Evolutionary conservation across 164 flowering plant species (phyloP).

Genomic region (Magnolia sinica): DNA sequence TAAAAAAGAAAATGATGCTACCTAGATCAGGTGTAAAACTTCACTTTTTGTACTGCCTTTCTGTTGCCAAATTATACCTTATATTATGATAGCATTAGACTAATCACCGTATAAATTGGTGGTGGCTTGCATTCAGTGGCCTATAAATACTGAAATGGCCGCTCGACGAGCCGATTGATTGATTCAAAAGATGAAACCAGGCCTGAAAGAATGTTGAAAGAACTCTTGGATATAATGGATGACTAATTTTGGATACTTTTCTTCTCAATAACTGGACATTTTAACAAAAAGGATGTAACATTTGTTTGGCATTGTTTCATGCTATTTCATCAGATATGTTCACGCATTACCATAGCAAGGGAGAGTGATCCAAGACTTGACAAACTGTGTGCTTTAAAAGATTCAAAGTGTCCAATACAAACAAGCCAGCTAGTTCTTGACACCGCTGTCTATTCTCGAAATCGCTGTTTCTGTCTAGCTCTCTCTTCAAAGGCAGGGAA

Average conservation of each 20-base stretch:
- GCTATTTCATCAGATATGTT: conserved; percentile 61
- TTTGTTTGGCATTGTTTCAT: conserved; percentile 10
- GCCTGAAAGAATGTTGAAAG: not conserved
- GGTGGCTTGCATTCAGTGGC: no score
- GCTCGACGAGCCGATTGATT: not conserved
- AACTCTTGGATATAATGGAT: not conserved
- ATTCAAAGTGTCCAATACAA: conserved; percentile 40
- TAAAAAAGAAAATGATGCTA: not conserved
- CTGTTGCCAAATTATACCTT: no score
- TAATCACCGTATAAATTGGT: no score
- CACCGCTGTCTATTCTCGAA: conserved; percentile 85
- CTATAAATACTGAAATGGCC: not conserved
- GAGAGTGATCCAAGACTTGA: conserved; percentile 46
- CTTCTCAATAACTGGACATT: not conserved
- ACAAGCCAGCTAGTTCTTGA: conserved; percentile 74
- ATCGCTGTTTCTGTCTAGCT: conserved; percentile 87
- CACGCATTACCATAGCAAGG: conserved; percentile 45
- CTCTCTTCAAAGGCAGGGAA: conserved; percentile 97
- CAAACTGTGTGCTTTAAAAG: conserved; percentile 64
- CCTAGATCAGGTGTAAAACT: no score
- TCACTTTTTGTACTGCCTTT: no score
- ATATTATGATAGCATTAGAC: no score
- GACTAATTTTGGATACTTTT: not conserved
- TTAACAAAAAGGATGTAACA: not conserved
- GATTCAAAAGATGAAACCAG: not conserved